phyloP scores from a whole-genome alignment of 2,329 filamentous ascomycete genomes.

The Fusarium tricinctum region DNA sequence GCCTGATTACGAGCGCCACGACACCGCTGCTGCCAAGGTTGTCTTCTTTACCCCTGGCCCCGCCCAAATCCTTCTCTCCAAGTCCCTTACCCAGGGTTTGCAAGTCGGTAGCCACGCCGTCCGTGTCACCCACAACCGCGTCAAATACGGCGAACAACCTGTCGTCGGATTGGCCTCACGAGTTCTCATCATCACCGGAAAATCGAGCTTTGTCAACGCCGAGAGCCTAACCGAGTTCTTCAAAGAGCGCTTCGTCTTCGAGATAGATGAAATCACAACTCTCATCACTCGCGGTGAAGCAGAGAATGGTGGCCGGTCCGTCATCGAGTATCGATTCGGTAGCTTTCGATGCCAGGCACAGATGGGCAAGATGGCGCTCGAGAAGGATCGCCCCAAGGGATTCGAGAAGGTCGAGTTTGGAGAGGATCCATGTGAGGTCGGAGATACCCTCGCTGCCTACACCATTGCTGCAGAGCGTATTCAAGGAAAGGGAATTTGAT shows the following conservation, averaged over 20 bases:
- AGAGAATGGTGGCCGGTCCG: conserved; percentile 45
- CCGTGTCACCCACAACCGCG: conserved; percentile 63
- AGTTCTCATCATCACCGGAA: conserved; percentile 66
- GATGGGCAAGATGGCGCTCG: conserved; percentile 59
- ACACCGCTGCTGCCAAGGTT: conserved; percentile 62
- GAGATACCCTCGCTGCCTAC: conserved; percentile 52
- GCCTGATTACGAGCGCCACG: conserved; percentile 56
- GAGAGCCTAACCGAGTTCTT: conserved; percentile 59
- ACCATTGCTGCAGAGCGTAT: conserved; percentile 53
- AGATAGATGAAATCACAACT: conserved; percentile 60
- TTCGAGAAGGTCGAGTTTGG: conserved; percentile 58
- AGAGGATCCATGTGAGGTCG: conserved; percentile 56
- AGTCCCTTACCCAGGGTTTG: conserved; percentile 51
- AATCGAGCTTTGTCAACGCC: conserved; percentile 60
- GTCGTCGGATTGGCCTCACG: conserved; percentile 57
- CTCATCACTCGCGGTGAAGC: conserved; percentile 46
- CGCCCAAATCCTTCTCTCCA: conserved; percentile 53
- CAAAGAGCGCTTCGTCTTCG: conserved; percentile 59
- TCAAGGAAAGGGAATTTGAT: conserved; percentile 52
- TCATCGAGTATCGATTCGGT: conserved; percentile 67
- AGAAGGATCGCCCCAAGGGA: conserved; percentile 53
- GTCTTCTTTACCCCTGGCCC: conserved; percentile 62
- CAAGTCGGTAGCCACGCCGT: conserved; percentile 55
- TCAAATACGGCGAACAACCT: conserved; percentile 57
- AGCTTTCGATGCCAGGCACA: conserved; percentile 69